phyloP scores from a whole-genome alignment of 257 asterid species.

The Scutellaria minor region DNA sequence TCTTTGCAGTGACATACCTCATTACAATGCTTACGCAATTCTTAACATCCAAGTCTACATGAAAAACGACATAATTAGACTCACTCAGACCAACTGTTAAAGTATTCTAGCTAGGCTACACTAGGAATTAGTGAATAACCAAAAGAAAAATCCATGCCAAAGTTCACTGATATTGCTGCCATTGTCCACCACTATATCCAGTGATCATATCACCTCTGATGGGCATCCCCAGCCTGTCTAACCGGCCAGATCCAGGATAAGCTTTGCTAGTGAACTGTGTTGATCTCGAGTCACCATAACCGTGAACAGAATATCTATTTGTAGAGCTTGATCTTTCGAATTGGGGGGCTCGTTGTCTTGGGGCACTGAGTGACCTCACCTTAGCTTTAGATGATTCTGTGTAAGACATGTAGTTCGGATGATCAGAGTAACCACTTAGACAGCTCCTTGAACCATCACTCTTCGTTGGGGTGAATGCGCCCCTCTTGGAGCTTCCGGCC shows the following conservation, averaged over 20 bases:
- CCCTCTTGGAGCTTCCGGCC: slow-evolving; percentile 49
- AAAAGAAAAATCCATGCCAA: background rate
- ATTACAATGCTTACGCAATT: slow-evolving; percentile 18
- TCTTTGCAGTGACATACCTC: slow-evolving; percentile 27
- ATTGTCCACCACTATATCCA: slow-evolving; percentile 59
- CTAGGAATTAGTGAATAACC: slow-evolving; percentile 17
- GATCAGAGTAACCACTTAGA: slow-evolving; percentile 64
- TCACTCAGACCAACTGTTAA: background rate
- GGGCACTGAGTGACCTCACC: slow-evolving; percentile 84
- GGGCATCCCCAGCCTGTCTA: slow-evolving; percentile 84
- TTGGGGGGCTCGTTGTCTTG: slow-evolving; percentile 74
- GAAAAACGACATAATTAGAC: background rate
- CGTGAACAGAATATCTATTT: slow-evolving; percentile 66
- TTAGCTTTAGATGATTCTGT: slow-evolving; percentile 90
- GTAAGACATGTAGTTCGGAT: slow-evolving; percentile 79
- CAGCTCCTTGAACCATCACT: slow-evolving; percentile 77
- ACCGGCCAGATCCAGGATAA: slow-evolving; percentile 78
- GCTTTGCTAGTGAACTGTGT: slow-evolving; percentile 60
- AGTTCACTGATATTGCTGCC: slow-evolving; percentile 50
- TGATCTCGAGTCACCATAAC: slow-evolving; percentile 50
- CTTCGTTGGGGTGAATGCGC: slow-evolving; percentile 69
- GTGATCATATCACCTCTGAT: slow-evolving; percentile 44
- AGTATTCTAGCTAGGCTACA: slow-evolving; percentile 8
- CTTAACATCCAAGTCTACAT: slow-evolving; percentile 26
- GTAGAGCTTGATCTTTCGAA: slow-evolving; percentile 69